These are phyloP conservation scores for Pezicula carpinea DNA, from an alignment of 2,329 filamentous ascomycete species.

Conservation along the genomic window DNA sequence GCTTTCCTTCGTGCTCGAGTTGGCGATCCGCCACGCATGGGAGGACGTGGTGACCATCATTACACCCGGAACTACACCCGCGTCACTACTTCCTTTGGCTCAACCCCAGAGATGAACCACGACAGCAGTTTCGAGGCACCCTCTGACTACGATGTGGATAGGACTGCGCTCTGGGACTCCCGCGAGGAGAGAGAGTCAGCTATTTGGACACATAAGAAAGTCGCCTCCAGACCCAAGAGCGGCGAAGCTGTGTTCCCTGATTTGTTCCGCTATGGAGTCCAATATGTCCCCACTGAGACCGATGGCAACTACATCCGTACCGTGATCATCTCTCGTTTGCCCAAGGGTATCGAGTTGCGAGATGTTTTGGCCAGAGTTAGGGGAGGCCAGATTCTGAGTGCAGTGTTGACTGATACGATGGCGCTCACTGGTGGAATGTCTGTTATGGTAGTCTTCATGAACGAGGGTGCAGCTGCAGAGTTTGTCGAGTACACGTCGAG, in stretches of 20 bases:
- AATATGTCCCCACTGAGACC: constrained; percentile 11
- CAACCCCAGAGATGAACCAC: too few relatives aligned
- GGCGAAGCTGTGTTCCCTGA: constrained; percentile 9
- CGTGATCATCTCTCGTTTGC: constrained; percentile 19
- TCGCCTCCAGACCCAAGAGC: not conserved
- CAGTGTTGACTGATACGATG: constrained; percentile 10
- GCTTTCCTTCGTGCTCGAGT: too few relatives aligned
- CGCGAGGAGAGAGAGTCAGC: constrained; percentile 9
- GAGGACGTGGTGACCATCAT: too few relatives aligned
- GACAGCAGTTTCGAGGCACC: not conserved
- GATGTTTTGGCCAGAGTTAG: constrained; percentile 20
- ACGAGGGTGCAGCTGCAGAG: constrained; percentile 15
- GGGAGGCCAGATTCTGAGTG: constrained; percentile 18
- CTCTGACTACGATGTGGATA: not conserved
- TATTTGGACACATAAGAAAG: constrained; percentile 6
- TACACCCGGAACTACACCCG: too few relatives aligned
- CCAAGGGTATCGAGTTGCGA: constrained; percentile 11
- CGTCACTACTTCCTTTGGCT: too few relatives aligned
- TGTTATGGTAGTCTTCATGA: constrained; percentile 19
- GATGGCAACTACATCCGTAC: constrained; percentile 17
- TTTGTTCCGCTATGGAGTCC: constrained; percentile 20
- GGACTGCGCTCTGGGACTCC: constrained; percentile 9
- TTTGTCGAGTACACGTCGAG: constrained; percentile 15
- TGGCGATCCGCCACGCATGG: too few relatives aligned
- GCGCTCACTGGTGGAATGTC: constrained; percentile 9